Evolutionary conservation across 2,329 filamentous ascomycete genomes (phyloP).

Genomic region (Aspergillus uvarum): DNA sequence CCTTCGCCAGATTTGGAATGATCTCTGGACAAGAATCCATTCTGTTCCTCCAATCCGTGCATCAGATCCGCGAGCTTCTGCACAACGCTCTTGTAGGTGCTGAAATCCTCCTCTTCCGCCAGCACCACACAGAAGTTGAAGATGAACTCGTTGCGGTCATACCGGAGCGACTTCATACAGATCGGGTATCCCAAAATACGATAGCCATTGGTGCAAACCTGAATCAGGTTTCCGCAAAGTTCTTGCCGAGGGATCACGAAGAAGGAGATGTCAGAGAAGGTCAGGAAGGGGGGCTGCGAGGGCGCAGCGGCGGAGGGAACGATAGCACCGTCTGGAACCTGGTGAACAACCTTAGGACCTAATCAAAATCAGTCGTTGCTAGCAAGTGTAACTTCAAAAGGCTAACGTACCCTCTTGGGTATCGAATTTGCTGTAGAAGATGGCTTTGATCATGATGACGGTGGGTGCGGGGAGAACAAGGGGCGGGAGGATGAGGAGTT

Average conservation of each 20-base stretch:
- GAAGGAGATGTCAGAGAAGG: slow-evolving; percentile 82
- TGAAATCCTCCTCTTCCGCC: slow-evolving; percentile 67
- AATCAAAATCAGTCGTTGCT: slow-evolving; percentile 7
- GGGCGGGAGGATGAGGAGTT: not conserved
- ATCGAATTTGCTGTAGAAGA: slow-evolving; percentile 68
- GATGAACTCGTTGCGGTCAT: slow-evolving; percentile 93
- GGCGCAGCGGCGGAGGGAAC: slow-evolving; percentile 47
- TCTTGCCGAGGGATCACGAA: slow-evolving; percentile 94
- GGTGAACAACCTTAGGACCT: slow-evolving; percentile 65
- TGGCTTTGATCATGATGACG: slow-evolving; percentile 58
- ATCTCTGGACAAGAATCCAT: slow-evolving; percentile 65
- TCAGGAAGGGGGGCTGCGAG: slow-evolving; percentile 66
- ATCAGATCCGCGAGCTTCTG: slow-evolving; percentile 81
- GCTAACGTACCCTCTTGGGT: slow-evolving; percentile 51
- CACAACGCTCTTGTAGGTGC: slow-evolving; percentile 80
- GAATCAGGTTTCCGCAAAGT: slow-evolving; percentile 86
- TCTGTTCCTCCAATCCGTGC: slow-evolving; percentile 88
- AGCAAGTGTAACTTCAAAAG: not conserved
- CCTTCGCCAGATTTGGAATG: slow-evolving; percentile 48
- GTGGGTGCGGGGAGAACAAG: slow-evolving; percentile 1
- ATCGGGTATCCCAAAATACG: slow-evolving; percentile 85
- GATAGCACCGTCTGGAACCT: slow-evolving; percentile 63
- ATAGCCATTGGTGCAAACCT: slow-evolving; percentile 70
- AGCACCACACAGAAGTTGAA: slow-evolving; percentile 95
- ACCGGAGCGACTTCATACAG: slow-evolving; percentile 77